Conservation (phyloP, 2,329 filamentous ascomycete genomes). For the Alternaria longipes region DNA sequence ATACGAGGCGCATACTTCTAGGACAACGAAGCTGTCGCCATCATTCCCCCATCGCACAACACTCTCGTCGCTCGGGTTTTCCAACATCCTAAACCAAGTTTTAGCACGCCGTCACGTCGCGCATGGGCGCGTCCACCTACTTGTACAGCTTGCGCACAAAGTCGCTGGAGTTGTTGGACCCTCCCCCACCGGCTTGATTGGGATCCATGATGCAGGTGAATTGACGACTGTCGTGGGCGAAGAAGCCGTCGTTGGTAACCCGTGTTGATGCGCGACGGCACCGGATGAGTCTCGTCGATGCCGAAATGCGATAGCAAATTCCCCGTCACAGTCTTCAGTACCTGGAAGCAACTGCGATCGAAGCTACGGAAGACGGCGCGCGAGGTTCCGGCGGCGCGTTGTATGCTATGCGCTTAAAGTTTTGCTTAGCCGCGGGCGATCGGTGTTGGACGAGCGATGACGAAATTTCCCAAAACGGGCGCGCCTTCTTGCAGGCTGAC, state of each 20-base stretch:
- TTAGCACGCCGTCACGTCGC: constrained; percentile 36
- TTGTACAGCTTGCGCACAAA: constrained; percentile 99
- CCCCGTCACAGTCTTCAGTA: constrained; percentile 6
- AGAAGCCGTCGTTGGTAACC: constrained; percentile 8
- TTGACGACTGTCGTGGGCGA: constrained; percentile 1
- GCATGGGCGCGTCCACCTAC: constrained; percentile 62
- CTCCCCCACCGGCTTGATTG: constrained; percentile 45
- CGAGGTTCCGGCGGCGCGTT: constrained; percentile 23
- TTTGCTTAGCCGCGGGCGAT: constrained; percentile 25
- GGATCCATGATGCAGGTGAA: constrained; percentile 41
- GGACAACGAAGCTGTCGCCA: constrained; percentile 94
- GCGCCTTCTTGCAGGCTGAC: constrained; percentile 27
- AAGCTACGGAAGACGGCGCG: constrained; percentile 23
- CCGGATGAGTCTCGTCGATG: background rate
- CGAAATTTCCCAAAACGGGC: constrained; percentile 34
- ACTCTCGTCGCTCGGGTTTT: constrained; percentile 89
- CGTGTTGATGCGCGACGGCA: constrained; percentile 19
- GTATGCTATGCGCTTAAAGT: constrained; percentile 12
- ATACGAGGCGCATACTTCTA: constrained; percentile 73
- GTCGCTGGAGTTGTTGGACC: constrained; percentile 88
- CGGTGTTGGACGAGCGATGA: constrained; percentile 29
- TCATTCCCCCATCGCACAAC: constrained; percentile 96
- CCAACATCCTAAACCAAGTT: constrained; percentile 77
- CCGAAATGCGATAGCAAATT: background rate
- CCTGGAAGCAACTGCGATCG: constrained; percentile 5